phyloP scores from a whole-genome alignment of 495 filamentous ascomycete species.

The Cryomyces minteri region DNA sequence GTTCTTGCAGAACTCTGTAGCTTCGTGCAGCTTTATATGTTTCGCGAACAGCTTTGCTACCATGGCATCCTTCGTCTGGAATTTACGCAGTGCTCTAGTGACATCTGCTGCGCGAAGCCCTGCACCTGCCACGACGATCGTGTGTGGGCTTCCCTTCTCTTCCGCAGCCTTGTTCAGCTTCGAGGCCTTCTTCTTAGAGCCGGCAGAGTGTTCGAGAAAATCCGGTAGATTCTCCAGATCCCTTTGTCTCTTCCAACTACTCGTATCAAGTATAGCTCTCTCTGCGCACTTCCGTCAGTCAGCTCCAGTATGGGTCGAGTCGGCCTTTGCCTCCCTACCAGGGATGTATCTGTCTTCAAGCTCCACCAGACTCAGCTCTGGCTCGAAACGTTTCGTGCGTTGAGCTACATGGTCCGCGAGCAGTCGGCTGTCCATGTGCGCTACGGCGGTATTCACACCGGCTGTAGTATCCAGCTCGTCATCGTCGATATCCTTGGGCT shows the following conservation, averaged over 20 bases:
- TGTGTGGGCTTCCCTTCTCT: constrained; percentile 66
- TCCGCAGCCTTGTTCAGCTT: constrained; percentile 35
- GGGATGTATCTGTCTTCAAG: constrained; percentile 65
- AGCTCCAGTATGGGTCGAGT: neutral
- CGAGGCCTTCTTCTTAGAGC: constrained; percentile 9
- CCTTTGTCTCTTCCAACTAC: constrained; percentile 43
- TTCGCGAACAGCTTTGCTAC: constrained; percentile 94
- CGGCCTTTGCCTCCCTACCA: constrained; percentile 25
- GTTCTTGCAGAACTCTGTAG: constrained; percentile 53
- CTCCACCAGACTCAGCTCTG: constrained; percentile 64
- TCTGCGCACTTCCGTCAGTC: constrained; percentile 1
- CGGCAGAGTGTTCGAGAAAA: constrained; percentile 42
- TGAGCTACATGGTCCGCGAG: constrained; percentile 79
- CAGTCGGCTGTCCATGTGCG: constrained; percentile 59
- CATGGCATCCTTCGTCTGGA: constrained; percentile 53
- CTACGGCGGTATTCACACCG: constrained; percentile 68
- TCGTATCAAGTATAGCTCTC: constrained; percentile 50
- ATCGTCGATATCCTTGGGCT: constrained; percentile 32
- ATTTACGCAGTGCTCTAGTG: constrained; percentile 54
- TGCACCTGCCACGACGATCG: constrained; percentile 61
- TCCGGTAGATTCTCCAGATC: constrained; percentile 50
- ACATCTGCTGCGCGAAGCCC: constrained; percentile 68
- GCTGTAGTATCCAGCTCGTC: constrained; percentile 37
- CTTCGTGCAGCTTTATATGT: constrained; percentile 87
- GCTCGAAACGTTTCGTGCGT: constrained; percentile 56